Evolutionary conservation across 441 rosid genomes (phyloP).

Genomic region (Populus hybrid): DNA sequence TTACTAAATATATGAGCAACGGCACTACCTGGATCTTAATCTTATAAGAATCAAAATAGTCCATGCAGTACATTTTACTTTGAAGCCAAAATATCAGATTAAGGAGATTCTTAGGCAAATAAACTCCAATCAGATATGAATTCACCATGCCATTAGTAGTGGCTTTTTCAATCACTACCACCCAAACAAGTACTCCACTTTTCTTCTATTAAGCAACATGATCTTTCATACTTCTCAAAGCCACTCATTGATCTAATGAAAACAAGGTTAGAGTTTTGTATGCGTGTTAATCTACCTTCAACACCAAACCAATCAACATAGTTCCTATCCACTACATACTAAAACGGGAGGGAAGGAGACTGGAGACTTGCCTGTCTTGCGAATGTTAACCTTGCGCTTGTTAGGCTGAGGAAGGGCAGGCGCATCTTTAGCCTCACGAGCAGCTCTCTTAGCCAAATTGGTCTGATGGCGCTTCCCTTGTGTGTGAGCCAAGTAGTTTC

Average conservation of each 20-base stretch:
- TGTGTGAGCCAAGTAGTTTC: constrained; percentile 93
- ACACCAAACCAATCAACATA: neutral
- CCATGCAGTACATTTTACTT: no score
- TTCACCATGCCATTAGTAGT: neutral
- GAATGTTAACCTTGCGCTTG: constrained; percentile 82
- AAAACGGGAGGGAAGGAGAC: neutral
- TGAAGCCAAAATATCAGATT: no score
- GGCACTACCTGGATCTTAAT: no score
- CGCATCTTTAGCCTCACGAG: constrained; percentile 89
- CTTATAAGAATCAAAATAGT: no score
- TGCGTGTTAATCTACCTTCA: neutral
- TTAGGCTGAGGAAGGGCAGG: constrained; percentile 90
- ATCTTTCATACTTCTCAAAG: neutral
- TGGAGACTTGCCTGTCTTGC: constrained; percentile 54
- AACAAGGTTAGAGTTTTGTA: neutral
- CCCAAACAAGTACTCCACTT: neutral
- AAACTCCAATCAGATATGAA: no score
- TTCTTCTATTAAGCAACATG: neutral
- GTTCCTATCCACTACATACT: neutral
- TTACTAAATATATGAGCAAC: no score
- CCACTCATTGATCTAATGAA: neutral
- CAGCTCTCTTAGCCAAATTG: constrained; percentile 90
- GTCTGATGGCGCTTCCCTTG: constrained; percentile 98
- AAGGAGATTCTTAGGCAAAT: no score
- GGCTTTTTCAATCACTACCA: neutral